phyloP scores from a whole-genome alignment of 257 asterid species.

The Ophiorrhiza pumila region DNA sequence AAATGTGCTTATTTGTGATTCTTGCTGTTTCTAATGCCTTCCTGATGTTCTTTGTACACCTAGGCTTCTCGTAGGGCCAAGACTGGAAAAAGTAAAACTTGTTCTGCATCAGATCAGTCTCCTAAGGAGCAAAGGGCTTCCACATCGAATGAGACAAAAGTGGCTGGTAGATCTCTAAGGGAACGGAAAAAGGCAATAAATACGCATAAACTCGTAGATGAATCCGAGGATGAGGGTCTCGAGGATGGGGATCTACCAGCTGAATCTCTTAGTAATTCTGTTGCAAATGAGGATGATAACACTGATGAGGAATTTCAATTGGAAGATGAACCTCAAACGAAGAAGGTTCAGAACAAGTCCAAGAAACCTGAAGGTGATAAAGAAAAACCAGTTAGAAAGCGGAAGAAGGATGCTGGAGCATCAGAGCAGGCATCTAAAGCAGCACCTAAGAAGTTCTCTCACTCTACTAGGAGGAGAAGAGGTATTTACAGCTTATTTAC shows the following conservation, averaged over 20 bases:
- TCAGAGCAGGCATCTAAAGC: conserved; percentile 38
- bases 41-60: conserved; percentile 8
- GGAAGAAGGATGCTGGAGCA: conserved; percentile 49
- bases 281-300: conserved; percentile 34
- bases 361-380: conserved; percentile 38
- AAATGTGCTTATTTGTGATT: conserved; percentile 12
- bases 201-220: conserved; percentile 36
- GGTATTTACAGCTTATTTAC: conserved; percentile 35
- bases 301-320: conserved; percentile 37
- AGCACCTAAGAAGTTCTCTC: conserved; percentile 72
- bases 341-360: conserved; percentile 39
- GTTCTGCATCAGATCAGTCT: conserved; percentile 34
- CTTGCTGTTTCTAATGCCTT: conserved; percentile 12
- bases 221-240: conserved; percentile 38
- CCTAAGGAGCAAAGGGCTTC: conserved; percentile 38
- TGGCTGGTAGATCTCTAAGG: conserved; percentile 42
- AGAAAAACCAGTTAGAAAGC: conserved; percentile 54
- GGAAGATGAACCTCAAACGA: conserved; percentile 40
- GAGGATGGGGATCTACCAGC: conserved; percentile 32
- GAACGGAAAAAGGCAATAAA: conserved; percentile 34
- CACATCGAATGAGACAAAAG: conserved; percentile 35
- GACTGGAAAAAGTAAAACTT: conserved; percentile 23
- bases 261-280: conserved; percentile 32
- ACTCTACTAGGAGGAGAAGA: conserved; percentile 63
- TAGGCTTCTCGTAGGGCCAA: conserved; percentile 65